Evolutionary conservation across 257 asterid species (phyloP).

Genomic region (Fraxinus excelsior): DNA sequence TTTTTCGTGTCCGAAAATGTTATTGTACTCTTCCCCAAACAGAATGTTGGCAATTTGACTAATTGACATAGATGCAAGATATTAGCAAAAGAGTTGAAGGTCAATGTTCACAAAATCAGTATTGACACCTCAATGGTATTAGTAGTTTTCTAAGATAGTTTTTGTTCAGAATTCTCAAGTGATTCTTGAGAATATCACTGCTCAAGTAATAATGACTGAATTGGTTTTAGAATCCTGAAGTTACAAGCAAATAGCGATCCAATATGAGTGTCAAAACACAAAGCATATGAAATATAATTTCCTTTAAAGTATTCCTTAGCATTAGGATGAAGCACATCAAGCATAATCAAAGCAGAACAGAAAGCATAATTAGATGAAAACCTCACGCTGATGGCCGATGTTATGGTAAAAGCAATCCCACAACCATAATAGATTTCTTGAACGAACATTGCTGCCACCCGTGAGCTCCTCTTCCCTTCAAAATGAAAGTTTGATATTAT

Average conservation of each 20-base stretch:
- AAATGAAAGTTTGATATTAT: slow-evolving; percentile 5
- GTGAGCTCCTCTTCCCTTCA: slow-evolving; percentile 56
- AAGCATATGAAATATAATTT: background rate
- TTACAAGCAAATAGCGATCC: background rate
- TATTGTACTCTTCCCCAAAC: too few species aligned
- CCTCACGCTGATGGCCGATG: slow-evolving; percentile 64
- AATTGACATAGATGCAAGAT: background rate
- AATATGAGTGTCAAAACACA: background rate
- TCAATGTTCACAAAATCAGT: slow-evolving; percentile 4
- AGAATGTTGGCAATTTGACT: too few species aligned
- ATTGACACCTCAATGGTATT: background rate
- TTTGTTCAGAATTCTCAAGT: background rate
- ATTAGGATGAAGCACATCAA: background rate
- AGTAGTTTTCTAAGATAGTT: background rate
- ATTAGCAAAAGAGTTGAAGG: background rate
- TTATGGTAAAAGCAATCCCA: slow-evolving; percentile 64
- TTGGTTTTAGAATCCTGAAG: background rate
- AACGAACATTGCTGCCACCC: slow-evolving; percentile 48
- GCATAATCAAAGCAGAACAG: slow-evolving; percentile 1
- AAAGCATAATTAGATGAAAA: slow-evolving; percentile 6
- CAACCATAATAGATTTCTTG: slow-evolving; percentile 62
- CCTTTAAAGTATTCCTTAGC: background rate
- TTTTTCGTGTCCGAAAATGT: too few species aligned
- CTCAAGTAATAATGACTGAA: background rate
- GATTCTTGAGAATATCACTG: background rate